Evolutionary conservation across 768 basidiomycete genomes (phyloP).

Genomic region (Lentinula sp.): DNA sequence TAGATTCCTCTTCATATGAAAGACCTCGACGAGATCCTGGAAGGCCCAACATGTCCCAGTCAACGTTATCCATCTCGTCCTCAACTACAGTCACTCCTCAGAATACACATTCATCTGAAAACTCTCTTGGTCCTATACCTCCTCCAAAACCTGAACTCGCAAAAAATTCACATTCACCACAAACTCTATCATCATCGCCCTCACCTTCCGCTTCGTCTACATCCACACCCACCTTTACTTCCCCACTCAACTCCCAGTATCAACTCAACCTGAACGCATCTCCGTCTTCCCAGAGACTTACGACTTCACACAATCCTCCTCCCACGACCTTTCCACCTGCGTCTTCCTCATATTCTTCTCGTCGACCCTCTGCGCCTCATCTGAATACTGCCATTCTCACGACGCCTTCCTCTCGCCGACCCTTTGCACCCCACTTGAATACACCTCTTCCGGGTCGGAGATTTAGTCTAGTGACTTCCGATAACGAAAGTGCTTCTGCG

Average conservation of each 20-base stretch:
- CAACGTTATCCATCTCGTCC: background rate
- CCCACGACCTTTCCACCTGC: background rate
- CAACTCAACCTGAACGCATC: background rate
- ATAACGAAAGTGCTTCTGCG: background rate
- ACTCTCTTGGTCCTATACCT: background rate
- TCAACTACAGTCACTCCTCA: background rate
- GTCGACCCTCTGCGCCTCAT: background rate
- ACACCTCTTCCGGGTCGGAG: background rate
- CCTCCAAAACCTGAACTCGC: background rate
- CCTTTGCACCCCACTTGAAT: background rate
- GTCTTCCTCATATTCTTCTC: background rate
- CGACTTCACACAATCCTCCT: background rate
- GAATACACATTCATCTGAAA: background rate
- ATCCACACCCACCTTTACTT: background rate
- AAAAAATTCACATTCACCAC: background rate
- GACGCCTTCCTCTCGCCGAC: background rate
- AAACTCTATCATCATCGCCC: background rate
- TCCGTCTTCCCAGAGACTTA: background rate
- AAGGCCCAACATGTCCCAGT: background rate
- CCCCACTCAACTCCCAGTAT: background rate
- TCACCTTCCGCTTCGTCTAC: background rate
- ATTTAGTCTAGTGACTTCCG: background rate
- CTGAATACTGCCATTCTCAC: background rate
- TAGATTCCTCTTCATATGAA: background rate
- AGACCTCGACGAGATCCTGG: background rate